Conservation (phyloP, 192 early-diverging fungal species). For the Backusella mclennaniae region DNA sequence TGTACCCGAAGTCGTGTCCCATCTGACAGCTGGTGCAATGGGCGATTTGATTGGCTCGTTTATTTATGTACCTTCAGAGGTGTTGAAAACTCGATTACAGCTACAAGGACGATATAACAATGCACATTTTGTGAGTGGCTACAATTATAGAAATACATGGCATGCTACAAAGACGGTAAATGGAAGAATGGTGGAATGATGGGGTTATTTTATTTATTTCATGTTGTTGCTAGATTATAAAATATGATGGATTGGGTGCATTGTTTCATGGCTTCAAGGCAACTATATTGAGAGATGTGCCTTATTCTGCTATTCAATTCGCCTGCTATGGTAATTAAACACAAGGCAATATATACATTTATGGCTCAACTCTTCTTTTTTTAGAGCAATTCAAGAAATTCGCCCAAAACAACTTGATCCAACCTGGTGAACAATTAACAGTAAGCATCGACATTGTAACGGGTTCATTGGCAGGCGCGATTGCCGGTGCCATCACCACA, state of each 20-base stretch:
- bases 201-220: neutral
- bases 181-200: neutral
- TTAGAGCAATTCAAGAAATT: constrained; percentile 57
- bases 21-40: constrained; percentile 54
- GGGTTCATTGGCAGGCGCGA: constrained; percentile 52
- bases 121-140: constrained; percentile 62
- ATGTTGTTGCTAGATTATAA: constrained; percentile 41
- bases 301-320: constrained; percentile 59
- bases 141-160: constrained; percentile 70
- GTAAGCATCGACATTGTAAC: constrained; percentile 43
- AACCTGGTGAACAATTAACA: constrained; percentile 43
- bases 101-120: constrained; percentile 76
- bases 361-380: neutral
- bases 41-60: constrained; percentile 54
- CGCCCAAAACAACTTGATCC: constrained; percentile 36
- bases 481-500: constrained; percentile 57
- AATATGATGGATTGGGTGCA: constrained; percentile 62
- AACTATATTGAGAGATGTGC: constrained; percentile 56
- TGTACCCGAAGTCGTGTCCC: constrained; percentile 48
- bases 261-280: constrained; percentile 58
- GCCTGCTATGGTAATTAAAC: constrained; percentile 52
- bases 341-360: neutral
- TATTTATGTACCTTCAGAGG: constrained; percentile 60
- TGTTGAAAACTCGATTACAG: constrained; percentile 76
- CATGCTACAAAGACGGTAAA: constrained; percentile 55